Evolutionary conservation across 2,329 filamentous ascomycete species (phyloP).

Genomic region (Diplodia scrobiculata): DNA sequence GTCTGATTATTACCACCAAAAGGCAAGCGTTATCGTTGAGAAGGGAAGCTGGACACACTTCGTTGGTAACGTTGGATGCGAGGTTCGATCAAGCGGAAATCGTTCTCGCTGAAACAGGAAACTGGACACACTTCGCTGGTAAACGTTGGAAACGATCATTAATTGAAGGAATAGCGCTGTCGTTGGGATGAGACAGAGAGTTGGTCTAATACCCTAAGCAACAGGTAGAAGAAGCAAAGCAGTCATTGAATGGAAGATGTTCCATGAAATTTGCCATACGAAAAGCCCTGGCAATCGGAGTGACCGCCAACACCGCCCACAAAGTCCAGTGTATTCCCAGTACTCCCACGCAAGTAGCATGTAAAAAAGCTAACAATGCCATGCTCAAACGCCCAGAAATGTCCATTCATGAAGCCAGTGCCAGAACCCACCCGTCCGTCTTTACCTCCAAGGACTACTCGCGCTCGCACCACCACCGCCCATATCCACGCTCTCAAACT

Average conservation of each 20-base stretch:
- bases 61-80: no score
- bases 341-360: neutral
- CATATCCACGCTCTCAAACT: conserved; percentile 53
- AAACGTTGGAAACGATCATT: neutral
- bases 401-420: neutral
- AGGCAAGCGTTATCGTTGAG: no score
- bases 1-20: no score
- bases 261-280: neutral
- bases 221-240: neutral
- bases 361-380: neutral
- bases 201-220: neutral
- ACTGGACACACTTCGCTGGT: no score
- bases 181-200: neutral
- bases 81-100: no score
- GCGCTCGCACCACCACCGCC: conserved; percentile 37
- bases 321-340: neutral
- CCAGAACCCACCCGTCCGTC: neutral
- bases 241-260: neutral
- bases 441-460: conserved; percentile 47
- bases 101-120: no score
- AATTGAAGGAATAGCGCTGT: neutral
- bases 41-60: no score
- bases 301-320: neutral
- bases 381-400: neutral
- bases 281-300: neutral